Conservation (phyloP, 345 rosid species). For the Crucihimalaya himalaica region DNA sequence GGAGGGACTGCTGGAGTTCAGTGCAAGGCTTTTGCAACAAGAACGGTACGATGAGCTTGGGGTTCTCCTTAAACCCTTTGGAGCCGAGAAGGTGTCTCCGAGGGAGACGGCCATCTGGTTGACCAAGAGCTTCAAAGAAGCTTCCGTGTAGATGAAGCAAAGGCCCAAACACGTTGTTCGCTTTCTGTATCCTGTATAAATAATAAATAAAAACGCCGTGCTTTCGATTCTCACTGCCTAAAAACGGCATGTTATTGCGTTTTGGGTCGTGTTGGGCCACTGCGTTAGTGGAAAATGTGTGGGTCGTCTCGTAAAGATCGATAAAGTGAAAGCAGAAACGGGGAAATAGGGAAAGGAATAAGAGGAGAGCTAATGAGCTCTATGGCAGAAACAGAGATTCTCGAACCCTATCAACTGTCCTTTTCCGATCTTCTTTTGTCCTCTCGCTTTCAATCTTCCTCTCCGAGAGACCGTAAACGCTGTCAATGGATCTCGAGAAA, state of each 20-base stretch:
- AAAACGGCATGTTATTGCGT: not conserved
- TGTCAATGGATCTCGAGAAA: conserved; percentile 40
- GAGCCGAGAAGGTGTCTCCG: conserved; percentile 88
- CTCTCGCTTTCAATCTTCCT: conserved; percentile 28
- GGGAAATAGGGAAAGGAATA: not conserved
- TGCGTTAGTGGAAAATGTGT: not conserved
- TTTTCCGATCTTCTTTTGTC: conserved; percentile 57
- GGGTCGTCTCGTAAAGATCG: not conserved
- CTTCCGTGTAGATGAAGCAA: conserved; percentile 43
- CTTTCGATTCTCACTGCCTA: not conserved
- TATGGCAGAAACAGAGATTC: conserved; percentile 49
- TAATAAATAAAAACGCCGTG: not conserved
- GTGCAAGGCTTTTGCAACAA: conserved; percentile 76
- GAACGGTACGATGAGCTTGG: conserved; percentile 83
- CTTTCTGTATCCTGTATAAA: not conserved
- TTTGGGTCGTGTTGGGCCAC: conserved; percentile 13
- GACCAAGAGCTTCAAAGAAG: conserved; percentile 93
- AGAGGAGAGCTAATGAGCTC: too few relatives aligned
- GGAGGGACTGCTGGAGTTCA: conserved; percentile 92
- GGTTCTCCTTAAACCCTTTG: conserved; percentile 88
- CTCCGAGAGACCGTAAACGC: conserved; percentile 39
- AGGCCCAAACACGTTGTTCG: too few relatives aligned
- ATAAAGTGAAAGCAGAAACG: not conserved
- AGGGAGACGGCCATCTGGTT: conserved; percentile 98
- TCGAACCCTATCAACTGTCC: conserved; percentile 54